A percentile compares a stretch with the other conserved stretches of the same genome.
Conservation (phyloP, 1,284 basidiomycete genomes). For the Thelephora terrestris region DNA sequence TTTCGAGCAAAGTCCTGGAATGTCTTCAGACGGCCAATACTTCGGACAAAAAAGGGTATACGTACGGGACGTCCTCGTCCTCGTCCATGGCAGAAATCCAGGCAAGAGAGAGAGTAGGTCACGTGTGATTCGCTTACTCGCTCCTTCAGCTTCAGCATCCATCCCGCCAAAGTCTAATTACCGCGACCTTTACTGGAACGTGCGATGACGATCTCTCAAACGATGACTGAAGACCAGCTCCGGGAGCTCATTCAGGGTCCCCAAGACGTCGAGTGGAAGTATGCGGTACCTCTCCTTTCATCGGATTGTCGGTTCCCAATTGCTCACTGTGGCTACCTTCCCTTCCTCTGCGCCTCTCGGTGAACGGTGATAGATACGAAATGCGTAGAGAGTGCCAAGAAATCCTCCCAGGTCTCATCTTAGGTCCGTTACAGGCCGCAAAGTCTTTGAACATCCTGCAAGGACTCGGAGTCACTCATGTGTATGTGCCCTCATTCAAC, state of each 20-base stretch:
- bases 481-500: conserved; percentile 41
- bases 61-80: conserved; percentile 21
- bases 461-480: conserved; percentile 69
- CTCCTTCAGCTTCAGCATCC: not conserved
- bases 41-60: conserved; percentile 6
- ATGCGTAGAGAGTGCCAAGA: conserved; percentile 92
- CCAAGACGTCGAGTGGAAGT: conserved; percentile 73
- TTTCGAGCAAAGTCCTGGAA: not conserved
- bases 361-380: conserved; percentile 58
- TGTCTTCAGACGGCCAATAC: not conserved
- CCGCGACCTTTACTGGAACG: conserved; percentile 4
- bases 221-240: conserved; percentile 39
- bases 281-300: conserved; percentile 14
- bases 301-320: not conserved
- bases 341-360: not conserved
- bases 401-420: conserved; percentile 74
- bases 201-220: conserved; percentile 8
- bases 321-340: conserved; percentile 2
- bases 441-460: conserved; percentile 65
- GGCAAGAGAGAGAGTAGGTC: conserved; percentile 1
- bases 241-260: conserved; percentile 63
- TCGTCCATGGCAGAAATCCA: conserved; percentile 1
- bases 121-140: conserved; percentile 4
- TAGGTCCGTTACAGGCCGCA: conserved; percentile 85
- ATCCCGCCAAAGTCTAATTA: not conserved